A percentile compares a stretch with the other conserved stretches of the same genome.
These are phyloP conservation scores for Pseudogymnoascus destructans DNA, from an alignment of 2,329 filamentous ascomycete species.

Conservation along the genomic window DNA sequence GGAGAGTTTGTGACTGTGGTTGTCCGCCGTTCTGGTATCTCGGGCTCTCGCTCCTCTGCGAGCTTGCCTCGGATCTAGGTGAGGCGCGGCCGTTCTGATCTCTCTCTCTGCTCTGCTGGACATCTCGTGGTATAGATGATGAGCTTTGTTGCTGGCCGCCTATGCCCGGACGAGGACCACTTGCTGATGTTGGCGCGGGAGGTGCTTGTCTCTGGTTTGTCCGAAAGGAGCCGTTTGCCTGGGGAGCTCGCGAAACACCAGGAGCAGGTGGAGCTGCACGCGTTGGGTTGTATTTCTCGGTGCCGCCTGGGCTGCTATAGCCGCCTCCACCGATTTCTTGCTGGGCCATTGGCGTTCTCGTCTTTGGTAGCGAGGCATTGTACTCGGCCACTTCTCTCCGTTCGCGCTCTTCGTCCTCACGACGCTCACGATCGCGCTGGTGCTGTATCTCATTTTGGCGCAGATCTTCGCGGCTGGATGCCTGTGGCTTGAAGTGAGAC, in stretches of 20 bases:
- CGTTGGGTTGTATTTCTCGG: conserved; percentile 70
- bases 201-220: conserved; percentile 69
- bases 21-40: conserved; percentile 29
- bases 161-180: conserved; percentile 34
- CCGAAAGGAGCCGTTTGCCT: conserved; percentile 40
- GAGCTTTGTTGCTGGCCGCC: conserved; percentile 37
- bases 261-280: conserved; percentile 75
- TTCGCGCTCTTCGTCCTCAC: conserved; percentile 50
- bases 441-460: conserved; percentile 49
- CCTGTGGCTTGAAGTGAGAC: conserved; percentile 39
- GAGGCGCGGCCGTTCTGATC: conserved; percentile 23
- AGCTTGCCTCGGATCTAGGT: conserved; percentile 31
- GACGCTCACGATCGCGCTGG: conserved; percentile 37
- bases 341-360: conserved; percentile 66
- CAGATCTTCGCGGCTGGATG: conserved; percentile 37
- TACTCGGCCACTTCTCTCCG: conserved; percentile 74
- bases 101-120: conserved; percentile 12
- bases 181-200: conserved; percentile 44
- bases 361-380: conserved; percentile 78
- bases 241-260: conserved; percentile 36
- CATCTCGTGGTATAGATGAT: conserved; percentile 29
- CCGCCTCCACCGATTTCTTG: conserved; percentile 68
- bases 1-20: conserved; percentile 23
- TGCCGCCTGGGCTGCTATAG: conserved; percentile 29
- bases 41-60: conserved; percentile 25